A percentile compares a stretch with the other conserved stretches of the same genome.
Conservation (phyloP, 2,329 filamentous ascomycete genomes). For the Fusarium sulawesiense region DNA sequence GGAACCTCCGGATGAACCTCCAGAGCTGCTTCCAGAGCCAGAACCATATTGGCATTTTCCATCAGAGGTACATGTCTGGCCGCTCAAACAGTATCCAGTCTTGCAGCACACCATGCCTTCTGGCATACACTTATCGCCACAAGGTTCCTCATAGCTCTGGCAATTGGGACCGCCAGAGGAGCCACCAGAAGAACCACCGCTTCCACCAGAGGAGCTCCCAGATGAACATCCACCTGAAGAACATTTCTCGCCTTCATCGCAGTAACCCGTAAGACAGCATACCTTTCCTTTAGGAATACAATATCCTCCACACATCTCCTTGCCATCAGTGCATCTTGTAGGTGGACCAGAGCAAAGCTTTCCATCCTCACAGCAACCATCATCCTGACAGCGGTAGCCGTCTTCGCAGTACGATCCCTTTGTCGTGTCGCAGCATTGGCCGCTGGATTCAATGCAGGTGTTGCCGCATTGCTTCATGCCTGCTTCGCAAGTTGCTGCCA, state of each 20-base stretch:
- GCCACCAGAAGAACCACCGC: constrained; percentile 35
- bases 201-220: constrained; percentile 24
- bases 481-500: constrained; percentile 35
- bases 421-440: constrained; percentile 48
- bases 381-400: constrained; percentile 46
- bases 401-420: constrained; percentile 48
- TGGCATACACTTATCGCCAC: constrained; percentile 47
- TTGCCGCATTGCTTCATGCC: constrained; percentile 45
- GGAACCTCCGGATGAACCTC: neutral
- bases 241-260: constrained; percentile 48
- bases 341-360: constrained; percentile 48
- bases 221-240: constrained; percentile 38
- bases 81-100: constrained; percentile 48
- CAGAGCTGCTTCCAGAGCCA: constrained; percentile 22
- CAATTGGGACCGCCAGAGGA: constrained; percentile 18
- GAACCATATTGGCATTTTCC: constrained; percentile 30
- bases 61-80: constrained; percentile 41
- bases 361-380: constrained; percentile 51
- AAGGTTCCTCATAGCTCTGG: constrained; percentile 36
- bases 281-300: constrained; percentile 49
- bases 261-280: constrained; percentile 49
- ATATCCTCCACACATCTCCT: constrained; percentile 43
- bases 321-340: constrained; percentile 41
- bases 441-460: constrained; percentile 48
- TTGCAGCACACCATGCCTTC: constrained; percentile 44